Evolutionary conservation across 495 filamentous ascomycete genomes (phyloP), one percentile per base, ranked within the genome.

Genomic region (Tricharina praecox): DNA sequence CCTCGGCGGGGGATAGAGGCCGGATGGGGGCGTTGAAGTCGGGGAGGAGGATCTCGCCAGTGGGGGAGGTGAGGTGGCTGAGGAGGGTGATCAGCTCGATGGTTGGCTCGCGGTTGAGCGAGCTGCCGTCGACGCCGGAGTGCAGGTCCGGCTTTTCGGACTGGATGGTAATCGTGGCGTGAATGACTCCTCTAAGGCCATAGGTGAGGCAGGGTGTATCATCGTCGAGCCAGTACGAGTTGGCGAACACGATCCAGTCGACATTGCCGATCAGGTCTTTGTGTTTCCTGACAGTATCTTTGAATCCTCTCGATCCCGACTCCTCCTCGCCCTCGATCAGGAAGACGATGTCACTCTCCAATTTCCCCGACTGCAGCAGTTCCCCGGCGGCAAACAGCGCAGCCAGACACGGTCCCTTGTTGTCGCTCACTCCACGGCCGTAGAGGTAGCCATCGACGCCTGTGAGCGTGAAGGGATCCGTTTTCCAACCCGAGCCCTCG

Each of bases 161-260:
- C 50, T 84, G 78, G 23, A 96, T 73, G 38, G 83, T 76, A 19
- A 97, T 68, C 11, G 84, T 94, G 7, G 86, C 88, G 60, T 95
- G 87, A 13, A 97, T 79, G 21, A 96, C 86, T n/a, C 90, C 90
- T 40, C 90, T 73, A 2, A 94, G 69, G 5, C 90, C 90, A 53
- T 97, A 97, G 0, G 92, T 97, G 26, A 97, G 66, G 62, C 90
- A 96, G 1, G 90, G 90, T 4, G 87, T 82, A 49, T 85, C 81
- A 59, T 97, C 90, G 60, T 95, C 85, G 2, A 97, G 71, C 90
- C 90, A 97, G 66, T 97, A 96, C 63, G 86, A 94, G 64, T 96
- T 96, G 0, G 90, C 90, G 3, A 96, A 65, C 1, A 97, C 64
- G 32, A 97, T 87, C 70, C 85, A 96, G 64, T 96, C 86, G 2